Evolutionary conservation across 345 rosid species (phyloP).

Genomic region (Eucalyptus dawsonii): DNA sequence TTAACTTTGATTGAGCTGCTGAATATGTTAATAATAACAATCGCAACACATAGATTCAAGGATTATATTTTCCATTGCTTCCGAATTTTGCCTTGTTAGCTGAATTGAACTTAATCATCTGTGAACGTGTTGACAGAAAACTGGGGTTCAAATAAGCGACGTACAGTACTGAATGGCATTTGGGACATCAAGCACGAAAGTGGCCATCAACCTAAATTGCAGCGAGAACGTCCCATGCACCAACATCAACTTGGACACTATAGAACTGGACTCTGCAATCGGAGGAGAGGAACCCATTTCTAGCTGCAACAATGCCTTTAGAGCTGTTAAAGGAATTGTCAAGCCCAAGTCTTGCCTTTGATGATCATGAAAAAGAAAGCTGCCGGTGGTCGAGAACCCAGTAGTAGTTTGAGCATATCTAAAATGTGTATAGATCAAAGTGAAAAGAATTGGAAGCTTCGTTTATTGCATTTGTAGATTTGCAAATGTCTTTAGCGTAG

Average conservation of each 20-base stretch:
- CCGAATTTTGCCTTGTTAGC: background rate
- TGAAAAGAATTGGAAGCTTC: background rate
- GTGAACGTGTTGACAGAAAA: background rate
- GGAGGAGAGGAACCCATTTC: background rate
- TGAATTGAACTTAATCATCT: background rate
- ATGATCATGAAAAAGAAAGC: background rate
- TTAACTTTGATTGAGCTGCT: background rate
- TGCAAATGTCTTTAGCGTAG: background rate
- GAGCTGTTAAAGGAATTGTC: background rate
- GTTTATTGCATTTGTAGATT: background rate
- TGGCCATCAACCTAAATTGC: slow-evolving; percentile 10
- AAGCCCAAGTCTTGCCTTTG: background rate
- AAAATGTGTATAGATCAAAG: background rate
- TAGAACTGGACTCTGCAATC: background rate
- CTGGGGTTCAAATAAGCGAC: background rate
- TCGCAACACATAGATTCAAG: background rate
- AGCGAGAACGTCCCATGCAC: slow-evolving; percentile 2
- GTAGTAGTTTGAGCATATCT: background rate
- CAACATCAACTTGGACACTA: background rate
- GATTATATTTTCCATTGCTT: background rate
- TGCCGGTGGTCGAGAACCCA: background rate
- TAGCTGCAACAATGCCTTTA: background rate
- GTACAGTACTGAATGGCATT: background rate
- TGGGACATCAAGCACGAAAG: slow-evolving; percentile 1
- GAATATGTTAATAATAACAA: background rate